Conservation (phyloP, 805 yeast genomes). For the Spencermartinsiella europaea region DNA sequence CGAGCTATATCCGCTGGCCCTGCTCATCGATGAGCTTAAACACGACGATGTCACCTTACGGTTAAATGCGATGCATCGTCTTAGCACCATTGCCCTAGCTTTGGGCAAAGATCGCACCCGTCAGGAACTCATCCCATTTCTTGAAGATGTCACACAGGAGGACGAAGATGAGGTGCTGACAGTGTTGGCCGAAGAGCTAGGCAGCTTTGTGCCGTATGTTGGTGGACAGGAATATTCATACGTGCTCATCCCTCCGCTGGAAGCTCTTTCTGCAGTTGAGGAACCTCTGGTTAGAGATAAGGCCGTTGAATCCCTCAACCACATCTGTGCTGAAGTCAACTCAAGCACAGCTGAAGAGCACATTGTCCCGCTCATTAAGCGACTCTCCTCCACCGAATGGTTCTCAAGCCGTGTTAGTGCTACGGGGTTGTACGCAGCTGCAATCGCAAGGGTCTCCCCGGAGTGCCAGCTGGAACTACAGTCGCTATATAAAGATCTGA, state of each 20-base stretch:
- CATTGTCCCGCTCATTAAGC: slow-evolving; percentile 70
- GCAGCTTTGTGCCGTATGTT: slow-evolving; percentile 77
- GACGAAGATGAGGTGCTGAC: slow-evolving; percentile 98
- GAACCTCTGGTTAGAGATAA: slow-evolving; percentile 95
- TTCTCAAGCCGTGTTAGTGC: slow-evolving; percentile 88
- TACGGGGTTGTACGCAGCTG: slow-evolving; percentile 77
- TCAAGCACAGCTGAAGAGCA: slow-evolving; percentile 58
- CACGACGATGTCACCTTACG: slow-evolving; percentile 94
- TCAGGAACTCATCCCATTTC: slow-evolving; percentile 81
- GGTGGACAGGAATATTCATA: slow-evolving; percentile 75
- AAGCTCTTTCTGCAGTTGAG: slow-evolving; percentile 83
- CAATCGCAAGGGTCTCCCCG: slow-evolving; percentile 30
- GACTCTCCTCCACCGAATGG: slow-evolving; percentile 87
- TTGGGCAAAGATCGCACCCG: slow-evolving; percentile 91
- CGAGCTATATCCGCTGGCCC: slow-evolving; percentile 88
- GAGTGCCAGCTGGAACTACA: slow-evolving; percentile 52
- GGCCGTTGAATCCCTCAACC: slow-evolving; percentile 81
- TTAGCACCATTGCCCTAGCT: slow-evolving; percentile 92
- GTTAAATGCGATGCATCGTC: slow-evolving; percentile 88
- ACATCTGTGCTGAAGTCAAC: slow-evolving; percentile 43
- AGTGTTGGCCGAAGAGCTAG: slow-evolving; percentile 85
- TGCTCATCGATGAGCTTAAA: slow-evolving; percentile 92
- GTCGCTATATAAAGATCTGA: slow-evolving; percentile 60
- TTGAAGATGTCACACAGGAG: slow-evolving; percentile 63
- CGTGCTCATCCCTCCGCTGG: slow-evolving; percentile 58